Conservation (phyloP, 176 grass and related monocot genomes). For the Aegilops bicornis region DNA sequence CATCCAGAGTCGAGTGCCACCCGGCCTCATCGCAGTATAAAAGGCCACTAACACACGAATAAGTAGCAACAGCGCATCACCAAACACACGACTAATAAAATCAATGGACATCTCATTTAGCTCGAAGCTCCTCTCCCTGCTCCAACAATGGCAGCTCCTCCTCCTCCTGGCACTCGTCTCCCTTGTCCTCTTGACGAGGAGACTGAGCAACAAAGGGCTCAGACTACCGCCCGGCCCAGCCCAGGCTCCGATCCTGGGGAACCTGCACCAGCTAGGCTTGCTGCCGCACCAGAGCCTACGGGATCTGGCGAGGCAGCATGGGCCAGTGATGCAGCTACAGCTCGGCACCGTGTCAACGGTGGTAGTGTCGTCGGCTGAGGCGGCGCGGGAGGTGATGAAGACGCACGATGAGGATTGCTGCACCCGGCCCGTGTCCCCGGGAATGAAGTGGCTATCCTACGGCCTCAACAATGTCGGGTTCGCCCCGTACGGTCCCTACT, state of each 20-base stretch:
- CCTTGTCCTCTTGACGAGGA: neutral
- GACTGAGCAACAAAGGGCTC: neutral
- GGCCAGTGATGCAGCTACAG: slow-evolving; percentile 45
- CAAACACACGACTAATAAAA: no score
- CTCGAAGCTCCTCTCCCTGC: neutral
- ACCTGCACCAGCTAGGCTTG: slow-evolving; percentile 45
- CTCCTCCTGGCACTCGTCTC: neutral
- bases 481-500: slow-evolving; percentile 38
- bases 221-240: slow-evolving; percentile 41
- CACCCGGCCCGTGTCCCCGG: slow-evolving; percentile 18
- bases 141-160: neutral
- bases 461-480: slow-evolving; percentile 29
- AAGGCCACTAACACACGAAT: no score
- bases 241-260: slow-evolving; percentile 32
- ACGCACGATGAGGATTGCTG: slow-evolving; percentile 44
- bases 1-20: no score
- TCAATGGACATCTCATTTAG: neutral
- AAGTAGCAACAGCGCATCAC: no score
- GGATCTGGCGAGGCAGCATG: slow-evolving; percentile 26
- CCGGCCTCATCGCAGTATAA: no score
- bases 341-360: slow-evolving; percentile 42
- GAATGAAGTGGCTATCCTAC: slow-evolving; percentile 10
- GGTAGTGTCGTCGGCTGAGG: slow-evolving; percentile 46
- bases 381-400: slow-evolving; percentile 40
- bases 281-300: slow-evolving; percentile 42